Conservation (phyloP, 2,329 filamentous ascomycete species). For the Calonectria pseudoreteaudii region DNA sequence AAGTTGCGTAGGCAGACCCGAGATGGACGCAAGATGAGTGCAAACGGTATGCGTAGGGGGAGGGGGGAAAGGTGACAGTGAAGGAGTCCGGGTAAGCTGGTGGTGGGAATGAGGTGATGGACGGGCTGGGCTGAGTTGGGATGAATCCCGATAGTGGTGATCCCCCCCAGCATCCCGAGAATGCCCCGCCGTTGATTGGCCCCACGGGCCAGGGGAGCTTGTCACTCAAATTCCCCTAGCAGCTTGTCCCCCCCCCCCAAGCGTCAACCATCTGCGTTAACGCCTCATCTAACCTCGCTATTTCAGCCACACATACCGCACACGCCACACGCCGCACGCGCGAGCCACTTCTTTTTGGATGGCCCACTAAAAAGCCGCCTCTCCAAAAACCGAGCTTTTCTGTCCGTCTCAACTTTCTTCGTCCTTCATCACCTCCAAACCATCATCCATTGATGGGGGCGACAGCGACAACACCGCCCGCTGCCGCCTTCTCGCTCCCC, state of each 20-base stretch:
- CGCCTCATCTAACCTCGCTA: not conserved
- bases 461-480: not conserved
- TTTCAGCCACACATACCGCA: not conserved
- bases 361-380: constrained; percentile 31
- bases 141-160: constrained; percentile 31
- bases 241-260: constrained; percentile 9
- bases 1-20: not conserved
- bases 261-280: not conserved
- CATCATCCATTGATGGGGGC: not conserved
- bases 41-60: constrained; percentile 15
- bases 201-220: constrained; percentile 21
- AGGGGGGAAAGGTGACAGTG: not conserved
- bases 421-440: constrained; percentile 22
- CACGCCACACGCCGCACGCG: not conserved
- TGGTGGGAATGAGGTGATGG: constrained; percentile 31
- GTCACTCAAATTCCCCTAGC: not conserved
- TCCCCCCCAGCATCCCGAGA: constrained; percentile 19
- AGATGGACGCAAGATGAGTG: not conserved
- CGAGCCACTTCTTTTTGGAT: not conserved
- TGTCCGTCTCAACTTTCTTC: constrained; percentile 27
- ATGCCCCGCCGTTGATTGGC: constrained; percentile 26
- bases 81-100: not conserved
- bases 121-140: constrained; percentile 6
- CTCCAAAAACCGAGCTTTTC: constrained; percentile 21
- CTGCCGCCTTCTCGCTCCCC: not conserved